Base-by-base conservation (phyloP, 2,329 filamentous ascomycete genomes). In the Colletotrichum melonis region DNA sequence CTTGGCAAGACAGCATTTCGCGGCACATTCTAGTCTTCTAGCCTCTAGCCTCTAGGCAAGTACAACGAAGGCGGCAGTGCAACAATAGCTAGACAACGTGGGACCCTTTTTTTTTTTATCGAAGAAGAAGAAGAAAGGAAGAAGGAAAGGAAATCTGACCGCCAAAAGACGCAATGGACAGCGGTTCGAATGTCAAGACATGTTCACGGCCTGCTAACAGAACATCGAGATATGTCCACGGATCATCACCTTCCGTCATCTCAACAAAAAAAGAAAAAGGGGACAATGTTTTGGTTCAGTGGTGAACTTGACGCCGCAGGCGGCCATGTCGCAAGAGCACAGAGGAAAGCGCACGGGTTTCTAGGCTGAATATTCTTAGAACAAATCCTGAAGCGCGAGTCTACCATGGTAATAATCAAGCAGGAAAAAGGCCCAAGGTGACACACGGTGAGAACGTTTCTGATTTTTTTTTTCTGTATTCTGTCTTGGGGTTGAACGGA, bases 131-230 rank as follows among this genome's bases (percentile, higher is more conserved):
- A 42, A 19, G 38, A 1, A 35, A 35, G 32, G 32, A 35, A 35
- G 32, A 35, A 42, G 38, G 14, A 19, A 19, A 42, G 6, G 24
- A 8, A 28, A 7, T 28, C 49, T 38, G 46, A 30, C 28, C 22
- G 12, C 35, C n/a, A 32, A 42, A 38, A 42, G 14, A 67, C 66
- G 69, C 58, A 63, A 59, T 63, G 28, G 66, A 66, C 69, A 59
- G 63, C 63, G 65, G 65, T 69, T 69, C 54, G 59, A 55, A 32
- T 64, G 66, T 66, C 66, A 69, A 64, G 69, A 24, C 38, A 14
- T 32, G 24, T 62, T 30, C 42, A 35, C 60, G 28, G 8, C 2
- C 19, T 49, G 16, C 19, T 49, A 9, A 16, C 32, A 16, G 57
- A 38, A 16, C 26, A 57, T 42, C 64, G 68, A 24, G 54, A 26